Percentiles rank a stretch among this genome's conserved stretches.
Conservation (phyloP, 2,329 filamentous ascomycete genomes). For the Thelonectria rubi region DNA sequence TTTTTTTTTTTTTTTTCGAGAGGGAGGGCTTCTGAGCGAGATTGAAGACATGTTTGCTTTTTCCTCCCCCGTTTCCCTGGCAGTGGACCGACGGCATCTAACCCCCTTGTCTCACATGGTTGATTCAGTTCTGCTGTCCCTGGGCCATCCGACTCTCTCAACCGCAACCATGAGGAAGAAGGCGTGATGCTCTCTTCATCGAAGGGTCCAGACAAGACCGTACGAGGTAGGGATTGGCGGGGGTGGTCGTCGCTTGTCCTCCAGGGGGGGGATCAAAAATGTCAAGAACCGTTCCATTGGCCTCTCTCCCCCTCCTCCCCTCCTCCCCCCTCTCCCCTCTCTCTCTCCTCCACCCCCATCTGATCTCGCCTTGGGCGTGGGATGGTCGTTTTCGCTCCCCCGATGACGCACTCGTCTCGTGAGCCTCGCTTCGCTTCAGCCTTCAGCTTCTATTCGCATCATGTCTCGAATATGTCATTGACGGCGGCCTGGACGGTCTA, state of each 20-base stretch:
- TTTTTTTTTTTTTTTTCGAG: not conserved
- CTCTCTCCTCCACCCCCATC: conserved; percentile 2
- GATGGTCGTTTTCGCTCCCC: not conserved
- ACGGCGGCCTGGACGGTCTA: not conserved
- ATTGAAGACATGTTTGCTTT: not conserved
- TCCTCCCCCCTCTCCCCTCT: not conserved
- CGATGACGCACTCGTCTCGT: conserved; percentile 5
- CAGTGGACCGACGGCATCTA: too few relatives aligned
- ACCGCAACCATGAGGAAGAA: too few relatives aligned
- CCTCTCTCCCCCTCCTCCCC: too few relatives aligned
- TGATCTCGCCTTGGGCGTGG: conserved; percentile 2
- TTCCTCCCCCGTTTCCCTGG: too few relatives aligned
- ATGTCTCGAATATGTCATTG: not conserved
- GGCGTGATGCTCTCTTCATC: not conserved
- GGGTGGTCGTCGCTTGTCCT: not conserved
- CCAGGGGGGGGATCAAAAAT: conserved; percentile 1
- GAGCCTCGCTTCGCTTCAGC: not conserved
- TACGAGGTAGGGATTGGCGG: conserved; percentile 8
- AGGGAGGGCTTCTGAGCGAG: too few relatives aligned
- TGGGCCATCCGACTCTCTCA: too few relatives aligned
- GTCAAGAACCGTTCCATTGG: not conserved
- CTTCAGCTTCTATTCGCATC: not conserved
- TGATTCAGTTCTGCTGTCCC: too few relatives aligned
- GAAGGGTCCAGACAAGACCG: not conserved
- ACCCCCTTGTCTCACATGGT: too few relatives aligned